A percentile compares a stretch with the other conserved stretches of the same genome.
Evolutionary conservation across 805 yeast genomes (phyloP).

Genomic region (Saturnispora besseyi): DNA sequence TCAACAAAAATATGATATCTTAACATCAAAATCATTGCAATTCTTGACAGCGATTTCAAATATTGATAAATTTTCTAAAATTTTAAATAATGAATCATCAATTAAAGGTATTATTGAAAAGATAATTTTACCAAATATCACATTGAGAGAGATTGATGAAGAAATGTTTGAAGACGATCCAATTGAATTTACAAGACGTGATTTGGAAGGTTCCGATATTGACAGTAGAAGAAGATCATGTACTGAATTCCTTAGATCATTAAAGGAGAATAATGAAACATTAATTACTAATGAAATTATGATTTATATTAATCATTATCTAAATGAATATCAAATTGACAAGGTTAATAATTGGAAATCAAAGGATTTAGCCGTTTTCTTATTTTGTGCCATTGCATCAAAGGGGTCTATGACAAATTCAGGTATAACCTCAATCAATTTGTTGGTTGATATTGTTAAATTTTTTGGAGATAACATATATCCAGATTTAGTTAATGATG

Average conservation of each 20-base stretch:
- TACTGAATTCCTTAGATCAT: slow-evolving; percentile 83
- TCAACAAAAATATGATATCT: slow-evolving; percentile 72
- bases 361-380: slow-evolving; percentile 78
- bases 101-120: slow-evolving; percentile 71
- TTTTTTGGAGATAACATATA: slow-evolving; percentile 80
- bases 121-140: slow-evolving; percentile 81
- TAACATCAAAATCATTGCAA: slow-evolving; percentile 71
- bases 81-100: slow-evolving; percentile 51
- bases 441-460: slow-evolving; percentile 74
- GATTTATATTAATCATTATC: slow-evolving; percentile 59
- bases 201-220: slow-evolving; percentile 88
- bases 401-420: slow-evolving; percentile 80
- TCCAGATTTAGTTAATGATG: slow-evolving; percentile 57
- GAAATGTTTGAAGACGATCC: slow-evolving; percentile 97
- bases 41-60: slow-evolving; percentile 77
- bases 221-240: slow-evolving; percentile 89
- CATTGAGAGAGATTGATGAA: slow-evolving; percentile 78
- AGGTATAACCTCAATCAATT: slow-evolving; percentile 82
- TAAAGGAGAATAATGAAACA: slow-evolving; percentile 69
- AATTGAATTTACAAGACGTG: slow-evolving; percentile 82
- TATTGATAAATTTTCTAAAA: slow-evolving; percentile 54
- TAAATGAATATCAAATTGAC: slow-evolving; percentile 37
- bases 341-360: slow-evolving; percentile 75
- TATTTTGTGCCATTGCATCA: slow-evolving; percentile 84
- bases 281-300: slow-evolving; percentile 67